Evolutionary conservation across 305 asterid species (phyloP).

Genomic region (Fraxinus ornus): DNA sequence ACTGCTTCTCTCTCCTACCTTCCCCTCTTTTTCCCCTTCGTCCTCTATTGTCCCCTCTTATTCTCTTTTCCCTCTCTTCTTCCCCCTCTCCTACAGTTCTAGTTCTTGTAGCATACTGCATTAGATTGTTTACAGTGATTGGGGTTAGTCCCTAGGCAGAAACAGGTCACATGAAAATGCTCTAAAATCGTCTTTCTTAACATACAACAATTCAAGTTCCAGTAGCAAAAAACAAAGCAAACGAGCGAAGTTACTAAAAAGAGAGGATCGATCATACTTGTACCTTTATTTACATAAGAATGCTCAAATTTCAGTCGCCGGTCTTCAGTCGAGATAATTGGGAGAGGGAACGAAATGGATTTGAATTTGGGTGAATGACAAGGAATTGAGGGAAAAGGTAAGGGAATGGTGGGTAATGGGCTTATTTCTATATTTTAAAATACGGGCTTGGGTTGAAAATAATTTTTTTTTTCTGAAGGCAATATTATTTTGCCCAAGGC

Average conservation of each 20-base stretch:
- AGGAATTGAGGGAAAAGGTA: too few relatives aligned
- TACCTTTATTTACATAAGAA: conserved; percentile 68
- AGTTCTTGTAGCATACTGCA: background rate
- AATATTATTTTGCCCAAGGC: too few relatives aligned
- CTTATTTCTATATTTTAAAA: too few relatives aligned
- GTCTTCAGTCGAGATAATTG: too few relatives aligned
- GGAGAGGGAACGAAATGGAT: too few relatives aligned
- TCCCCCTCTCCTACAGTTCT: background rate
- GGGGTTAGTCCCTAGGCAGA: background rate
- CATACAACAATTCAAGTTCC: background rate
- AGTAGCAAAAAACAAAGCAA: background rate
- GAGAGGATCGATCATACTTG: background rate
- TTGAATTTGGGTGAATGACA: too few relatives aligned
- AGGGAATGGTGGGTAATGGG: too few relatives aligned
- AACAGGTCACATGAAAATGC: background rate
- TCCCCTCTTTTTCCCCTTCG: background rate
- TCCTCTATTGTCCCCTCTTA: background rate
- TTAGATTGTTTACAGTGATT: background rate
- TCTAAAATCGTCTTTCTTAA: background rate
- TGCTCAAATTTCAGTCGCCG: conserved; percentile 39
- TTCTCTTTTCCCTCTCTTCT: background rate
- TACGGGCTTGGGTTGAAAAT: too few relatives aligned
- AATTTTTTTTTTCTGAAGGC: too few relatives aligned
- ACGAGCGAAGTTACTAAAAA: background rate
- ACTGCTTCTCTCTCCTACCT: background rate